Evolutionary conservation across 495 filamentous ascomycete species (phyloP), one percentile per base, ranked within the genome.

Genomic region (Lentithecium fluviatile): DNA sequence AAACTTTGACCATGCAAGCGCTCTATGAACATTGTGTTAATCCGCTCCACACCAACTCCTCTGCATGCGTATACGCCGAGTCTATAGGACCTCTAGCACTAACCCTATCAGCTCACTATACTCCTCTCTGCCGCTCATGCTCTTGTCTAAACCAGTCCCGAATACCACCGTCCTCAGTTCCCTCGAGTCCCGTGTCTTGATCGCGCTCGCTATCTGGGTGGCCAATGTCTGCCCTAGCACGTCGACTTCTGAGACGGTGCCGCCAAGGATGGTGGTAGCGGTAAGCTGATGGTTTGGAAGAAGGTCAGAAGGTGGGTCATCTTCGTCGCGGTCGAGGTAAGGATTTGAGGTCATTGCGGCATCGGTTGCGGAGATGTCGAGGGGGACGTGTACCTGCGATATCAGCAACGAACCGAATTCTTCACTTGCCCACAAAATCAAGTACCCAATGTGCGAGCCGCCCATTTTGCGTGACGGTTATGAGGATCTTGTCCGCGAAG

Each of bases 401-500:
- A n/a, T n/a, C n/a, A n/a, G n/a, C n/a, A n/a, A 57, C 29, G 4
- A 60, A 29, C 37, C 17, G 19, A 24, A 19, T 49, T 49, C 19
- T 32, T 43, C 55, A 59, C 43, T 29, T 38, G 42, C 26, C 34
- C 1, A 25, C 21, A 42, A 34, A 34, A 5, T 59, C 50, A 21
- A 21, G 20, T 71, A 96, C 91, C 94, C 94, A 98, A 77, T 97
- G 94, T 8, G 89, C 87, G 36, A 97, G 76, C 63, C 89, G 82
- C 40, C 93, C 94, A 58, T 83, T 81, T 73, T 96, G 93, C 2
- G 88, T 88, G 58, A 98, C 82, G 0, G 91, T 96, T 43, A 98
- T 74, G 69, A 98, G 77, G 71, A 98, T 95, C 73, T 90, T 95
- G 78, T 98, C 94, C 11, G 87, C 84, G 76, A 97, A 97, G 65